Conservation (phyloP, 208 protist genomes). For the Leishmania aethiopica region DNA sequence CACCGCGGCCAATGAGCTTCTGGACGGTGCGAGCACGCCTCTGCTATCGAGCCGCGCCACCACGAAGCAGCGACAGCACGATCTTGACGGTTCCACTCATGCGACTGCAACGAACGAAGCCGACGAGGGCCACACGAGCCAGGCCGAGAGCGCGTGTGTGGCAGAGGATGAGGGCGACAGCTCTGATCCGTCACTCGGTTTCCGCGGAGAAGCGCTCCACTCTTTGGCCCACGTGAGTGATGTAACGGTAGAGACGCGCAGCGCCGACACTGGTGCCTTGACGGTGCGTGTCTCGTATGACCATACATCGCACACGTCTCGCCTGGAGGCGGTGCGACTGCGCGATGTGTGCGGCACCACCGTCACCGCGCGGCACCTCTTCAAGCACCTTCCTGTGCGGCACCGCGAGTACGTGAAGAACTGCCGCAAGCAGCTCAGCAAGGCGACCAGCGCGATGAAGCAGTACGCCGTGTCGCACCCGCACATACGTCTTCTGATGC, state of each 20-base stretch:
- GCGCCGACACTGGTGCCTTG: slow-evolving; percentile 32
- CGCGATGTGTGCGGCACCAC: slow-evolving; percentile 74
- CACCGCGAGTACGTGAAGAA: slow-evolving; percentile 87
- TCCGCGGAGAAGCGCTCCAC: slow-evolving; percentile 97
- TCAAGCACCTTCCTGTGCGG: slow-evolving; percentile 90
- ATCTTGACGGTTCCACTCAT: background rate
- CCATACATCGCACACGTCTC: slow-evolving; percentile 20
- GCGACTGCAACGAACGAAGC: background rate
- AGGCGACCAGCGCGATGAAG: slow-evolving; percentile 56
- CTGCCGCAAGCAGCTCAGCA: slow-evolving; percentile 63
- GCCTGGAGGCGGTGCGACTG: slow-evolving; percentile 13
- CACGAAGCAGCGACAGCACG: slow-evolving; percentile 45
- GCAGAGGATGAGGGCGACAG: background rate
- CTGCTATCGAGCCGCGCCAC: slow-evolving; percentile 66
- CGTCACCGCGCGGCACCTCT: slow-evolving; percentile 76
- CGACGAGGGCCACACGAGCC: slow-evolving; percentile 3
- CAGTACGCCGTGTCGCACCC: slow-evolving; percentile 91
- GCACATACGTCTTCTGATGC: slow-evolving; percentile 62
- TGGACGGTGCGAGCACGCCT: slow-evolving; percentile 42
- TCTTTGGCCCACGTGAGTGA: slow-evolving; percentile 87
- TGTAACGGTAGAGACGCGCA: slow-evolving; percentile 78
- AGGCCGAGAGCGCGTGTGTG: background rate
- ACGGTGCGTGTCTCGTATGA: slow-evolving; percentile 60
- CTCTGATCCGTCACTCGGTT: slow-evolving; percentile 83
- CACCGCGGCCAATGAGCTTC: slow-evolving; percentile 23